phyloP scores from a whole-genome alignment of 345 rosid genomes.

The Luvunga scandens region DNA sequence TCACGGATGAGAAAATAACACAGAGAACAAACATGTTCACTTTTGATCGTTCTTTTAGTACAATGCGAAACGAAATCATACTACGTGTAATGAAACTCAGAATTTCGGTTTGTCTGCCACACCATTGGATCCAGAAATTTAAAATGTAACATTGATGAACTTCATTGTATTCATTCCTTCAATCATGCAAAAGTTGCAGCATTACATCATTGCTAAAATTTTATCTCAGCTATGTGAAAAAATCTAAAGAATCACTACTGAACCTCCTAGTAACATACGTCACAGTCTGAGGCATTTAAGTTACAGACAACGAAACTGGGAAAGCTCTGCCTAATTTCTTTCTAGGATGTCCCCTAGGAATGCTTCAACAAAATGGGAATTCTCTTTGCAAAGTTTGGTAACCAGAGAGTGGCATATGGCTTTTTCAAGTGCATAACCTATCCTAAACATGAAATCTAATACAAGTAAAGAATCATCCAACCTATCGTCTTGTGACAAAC shows the following conservation, averaged over 20 bases:
- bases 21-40: no score
- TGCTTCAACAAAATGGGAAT: conserved; percentile 17
- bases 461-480: conserved; percentile 38
- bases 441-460: conserved; percentile 22
- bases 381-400: conserved; percentile 23
- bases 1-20: no score
- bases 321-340: background rate
- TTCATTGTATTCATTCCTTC: background rate
- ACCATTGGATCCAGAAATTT: background rate
- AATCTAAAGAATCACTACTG: background rate
- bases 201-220: background rate
- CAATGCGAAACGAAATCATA: background rate
- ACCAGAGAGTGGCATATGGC: conserved; percentile 26
- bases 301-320: background rate
- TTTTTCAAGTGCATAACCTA: conserved; percentile 25
- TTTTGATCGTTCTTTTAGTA: background rate
- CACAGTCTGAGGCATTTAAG: background rate
- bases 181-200: background rate
- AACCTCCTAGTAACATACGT: background rate
- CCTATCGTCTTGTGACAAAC: conserved; percentile 23
- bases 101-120: background rate
- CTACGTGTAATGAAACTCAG: background rate
- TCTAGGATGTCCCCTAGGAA: conserved; percentile 18
- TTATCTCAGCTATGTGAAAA: no score
- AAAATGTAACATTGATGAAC: background rate